Base-by-base conservation (phyloP, 176 grass and related monocot species). In the Chrysopogon serrulatus region DNA sequence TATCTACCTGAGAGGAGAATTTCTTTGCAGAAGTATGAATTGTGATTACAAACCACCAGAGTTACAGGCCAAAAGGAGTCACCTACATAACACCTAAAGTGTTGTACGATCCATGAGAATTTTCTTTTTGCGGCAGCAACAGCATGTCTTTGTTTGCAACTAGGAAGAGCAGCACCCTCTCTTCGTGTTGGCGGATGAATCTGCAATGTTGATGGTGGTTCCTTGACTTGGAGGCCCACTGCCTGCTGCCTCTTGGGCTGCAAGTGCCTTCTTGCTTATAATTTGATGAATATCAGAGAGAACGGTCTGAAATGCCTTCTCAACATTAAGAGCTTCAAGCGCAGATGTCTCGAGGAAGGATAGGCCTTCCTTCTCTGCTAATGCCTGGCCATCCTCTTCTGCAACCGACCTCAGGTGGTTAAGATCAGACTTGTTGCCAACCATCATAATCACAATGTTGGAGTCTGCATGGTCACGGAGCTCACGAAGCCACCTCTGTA, bases 381-480 rank as follows among this genome's bases (percentile, higher is more conserved):
- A 74, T 65, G 85, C 82, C 45, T 87, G 91, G 10, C 84, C 91
- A 74, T 90, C 87, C 63, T 90, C 91, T 81, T 93, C 87, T 44
- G 78, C 82, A 54, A 93, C 87, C 9, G 91, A 90, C 63, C 91
- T 84, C 82, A 93, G 71, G 40, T 93, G 91, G 71, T 87, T 87
- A 69, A 93, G 82, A 26, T 93, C 91, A 6, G 91, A 90, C 71
- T 93, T 93, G 81, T 93, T 93, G 47, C 91, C 91, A 79, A 90
- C 85, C 91, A 93, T 93, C 91, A 93, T 93, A 12, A 93, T 93
- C 72, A 90, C 91, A 5, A 93, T 93, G 81, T 93, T 93, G 81
- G 91, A 90, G 67, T 93, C 87, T 3, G 91, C 91, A 85, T 93
- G 87, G 48, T 93, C 87, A 12, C 91, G 81, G 59, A 93, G 91